phyloP scores from a whole-genome alignment of 148 eudicot genomes.

The Cornus kousa region DNA sequence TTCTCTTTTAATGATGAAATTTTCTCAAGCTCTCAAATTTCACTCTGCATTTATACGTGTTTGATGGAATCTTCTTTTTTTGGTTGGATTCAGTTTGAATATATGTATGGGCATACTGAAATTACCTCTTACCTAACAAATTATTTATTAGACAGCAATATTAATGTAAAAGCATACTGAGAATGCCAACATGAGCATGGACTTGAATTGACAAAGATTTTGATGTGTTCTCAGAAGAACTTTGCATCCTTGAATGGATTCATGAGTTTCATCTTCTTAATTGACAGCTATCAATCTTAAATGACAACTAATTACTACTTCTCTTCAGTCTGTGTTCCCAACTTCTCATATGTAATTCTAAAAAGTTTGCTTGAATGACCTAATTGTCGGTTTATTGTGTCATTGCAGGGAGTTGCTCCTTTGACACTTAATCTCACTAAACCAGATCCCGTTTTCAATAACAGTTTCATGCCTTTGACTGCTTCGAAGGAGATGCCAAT shows the following conservation, averaged over 20 bases:
- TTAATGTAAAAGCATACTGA: not conserved
- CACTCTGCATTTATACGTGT: not conserved
- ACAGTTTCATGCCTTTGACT: constrained; percentile 69
- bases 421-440: constrained; percentile 69
- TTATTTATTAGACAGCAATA: not conserved
- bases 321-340: not conserved
- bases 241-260: not conserved
- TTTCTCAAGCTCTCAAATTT: not conserved
- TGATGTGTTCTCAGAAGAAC: not conserved
- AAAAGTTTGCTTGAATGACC: not conserved
- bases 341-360: not conserved
- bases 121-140: not conserved
- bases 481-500: constrained; percentile 56
- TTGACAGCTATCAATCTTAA: not conserved
- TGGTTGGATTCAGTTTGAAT: not conserved
- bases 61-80: not conserved
- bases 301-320: not conserved
- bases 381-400: not conserved
- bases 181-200: not conserved
- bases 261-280: not conserved
- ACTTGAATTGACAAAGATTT: not conserved
- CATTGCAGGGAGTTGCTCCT: constrained; percentile 77
- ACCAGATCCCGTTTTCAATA: constrained; percentile 69
- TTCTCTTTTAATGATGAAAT: too few relatives aligned
- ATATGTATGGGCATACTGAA: too few relatives aligned